Conservation (phyloP, 148 eudicot species). For the Cornus kousa region DNA sequence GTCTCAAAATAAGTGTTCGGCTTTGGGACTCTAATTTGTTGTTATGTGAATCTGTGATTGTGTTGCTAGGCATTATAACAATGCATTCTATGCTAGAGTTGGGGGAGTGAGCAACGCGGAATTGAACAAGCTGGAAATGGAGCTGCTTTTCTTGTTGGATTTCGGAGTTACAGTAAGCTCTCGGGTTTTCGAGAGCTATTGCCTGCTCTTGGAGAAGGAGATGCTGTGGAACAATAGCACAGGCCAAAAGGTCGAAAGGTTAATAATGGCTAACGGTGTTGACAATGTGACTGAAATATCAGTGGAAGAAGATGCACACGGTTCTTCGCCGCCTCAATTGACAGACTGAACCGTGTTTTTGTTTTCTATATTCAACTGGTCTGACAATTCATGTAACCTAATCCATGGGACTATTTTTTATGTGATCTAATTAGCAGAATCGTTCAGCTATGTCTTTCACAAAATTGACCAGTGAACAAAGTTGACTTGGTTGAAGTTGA, state of each 20-base stretch:
- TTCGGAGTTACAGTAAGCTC: constrained; percentile 62
- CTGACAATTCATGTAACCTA: neutral
- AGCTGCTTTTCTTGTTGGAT: constrained; percentile 75
- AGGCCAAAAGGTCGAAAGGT: constrained; percentile 24
- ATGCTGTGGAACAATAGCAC: constrained; percentile 32
- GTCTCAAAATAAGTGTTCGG: too few species aligned
- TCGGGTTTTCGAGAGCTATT: constrained; percentile 80
- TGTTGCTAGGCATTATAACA: constrained; percentile 70
- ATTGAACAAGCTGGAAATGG: constrained; percentile 77
- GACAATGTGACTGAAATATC: constrained; percentile 34
- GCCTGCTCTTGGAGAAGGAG: constrained; percentile 76
- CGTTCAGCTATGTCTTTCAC: neutral
- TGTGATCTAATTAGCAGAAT: neutral
- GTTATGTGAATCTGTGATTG: neutral
- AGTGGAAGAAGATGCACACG: constrained; percentile 38
- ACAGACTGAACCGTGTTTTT: neutral
- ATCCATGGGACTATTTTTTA: neutral
- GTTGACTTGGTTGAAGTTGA: too few species aligned
- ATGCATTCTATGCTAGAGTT: constrained; percentile 83
- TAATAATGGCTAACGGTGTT: constrained; percentile 14
- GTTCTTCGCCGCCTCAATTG: constrained; percentile 33
- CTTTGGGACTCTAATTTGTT: neutral
- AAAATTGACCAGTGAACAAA: neutral
- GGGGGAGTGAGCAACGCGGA: constrained; percentile 89
- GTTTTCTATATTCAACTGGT: too few species aligned